These are phyloP conservation scores for Chaetomium tenue DNA, from an alignment of 495 filamentous ascomycete species.

Conservation along the genomic window DNA sequence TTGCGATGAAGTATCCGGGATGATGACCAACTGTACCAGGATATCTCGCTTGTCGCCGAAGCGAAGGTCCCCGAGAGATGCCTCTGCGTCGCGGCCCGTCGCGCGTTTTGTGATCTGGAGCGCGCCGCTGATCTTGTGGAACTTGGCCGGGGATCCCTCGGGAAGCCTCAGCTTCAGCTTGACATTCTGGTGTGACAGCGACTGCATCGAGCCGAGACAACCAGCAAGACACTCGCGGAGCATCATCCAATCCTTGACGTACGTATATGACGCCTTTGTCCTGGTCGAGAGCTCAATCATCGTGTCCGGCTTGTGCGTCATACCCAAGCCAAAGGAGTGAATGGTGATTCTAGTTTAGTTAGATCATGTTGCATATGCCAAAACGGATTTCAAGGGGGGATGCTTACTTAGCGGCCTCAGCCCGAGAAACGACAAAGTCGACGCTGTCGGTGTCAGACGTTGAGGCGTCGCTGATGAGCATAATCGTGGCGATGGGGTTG, in stretches of 20 bases:
- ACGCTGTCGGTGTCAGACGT: conserved; percentile 94
- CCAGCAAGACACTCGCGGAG: conserved; percentile 94
- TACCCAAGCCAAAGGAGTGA: conserved; percentile 91
- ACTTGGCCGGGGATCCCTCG: conserved; percentile 95
- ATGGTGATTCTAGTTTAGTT: conserved; percentile 70
- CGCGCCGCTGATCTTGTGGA: conserved; percentile 97
- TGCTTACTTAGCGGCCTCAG: conserved; percentile 92
- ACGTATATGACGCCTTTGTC: conserved; percentile 96
- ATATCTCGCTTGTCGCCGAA: conserved; percentile 99
- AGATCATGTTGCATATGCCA: conserved; percentile 8
- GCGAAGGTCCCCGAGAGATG: conserved; percentile 83
- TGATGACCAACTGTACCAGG: conserved; percentile 89
- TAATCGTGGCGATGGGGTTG: conserved; percentile 93
- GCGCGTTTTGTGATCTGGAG: conserved; percentile 96
- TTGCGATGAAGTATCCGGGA: conserved; percentile 80
- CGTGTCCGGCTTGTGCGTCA: conserved; percentile 97
- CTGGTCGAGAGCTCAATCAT: conserved; percentile 96
- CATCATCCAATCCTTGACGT: conserved; percentile 99
- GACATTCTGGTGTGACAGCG: conserved; percentile 96
- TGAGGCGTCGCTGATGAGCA: conserved; percentile 98
- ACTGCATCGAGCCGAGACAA: conserved; percentile 90
- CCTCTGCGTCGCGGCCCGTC: conserved; percentile 94
- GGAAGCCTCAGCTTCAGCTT: conserved; percentile 93
- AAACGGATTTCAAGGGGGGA: not conserved
- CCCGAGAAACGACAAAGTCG: conserved; percentile 96